Evolutionary conservation across 768 basidiomycete genomes (phyloP), one percentile per base, ranked within the genome.

Genomic region (Scleroderma citrinum): DNA sequence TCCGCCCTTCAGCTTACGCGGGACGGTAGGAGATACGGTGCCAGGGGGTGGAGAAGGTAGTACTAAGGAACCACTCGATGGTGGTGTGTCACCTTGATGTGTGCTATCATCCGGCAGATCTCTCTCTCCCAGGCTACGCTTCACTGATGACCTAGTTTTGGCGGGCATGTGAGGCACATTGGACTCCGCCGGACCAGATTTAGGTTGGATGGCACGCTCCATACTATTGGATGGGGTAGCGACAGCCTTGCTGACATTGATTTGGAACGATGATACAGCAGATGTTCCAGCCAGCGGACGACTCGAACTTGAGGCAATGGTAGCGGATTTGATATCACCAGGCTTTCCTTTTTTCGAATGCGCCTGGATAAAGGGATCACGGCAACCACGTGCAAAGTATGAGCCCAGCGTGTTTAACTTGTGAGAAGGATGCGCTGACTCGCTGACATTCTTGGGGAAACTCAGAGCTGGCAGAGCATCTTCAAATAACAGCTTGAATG

Each of bases 1-100:
- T 47, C 67, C 74, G 12, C 61, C 63, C 51, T 71, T 77, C 32
- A 64, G 68, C 57, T 74, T 78, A 21, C 66, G 59, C 69, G 63
- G 24, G 52, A 60, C 56, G 60, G 68, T 45, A 53, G 57, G 30
- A 41, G 53, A 52, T 20, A 61, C 52, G 32, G 67, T 60, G 20
- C 66, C 67, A 3, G 76, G 74, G 16, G 83, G 81, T n/a, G 86
- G 86, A 16, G 87, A 85, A 16, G 85, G 85, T 7, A 84, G 83
- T 46, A 87, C 61, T 42, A 86, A 74, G 23, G 58, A 46, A 19
- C 62, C 57, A 7, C 68, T 65, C 43, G 63, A 41, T 32, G 48
- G 46, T 7, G 19, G 7, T 12, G 54, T 39, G 30, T 12, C 44
- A 21, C 11, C 23, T 16, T 17, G 24, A 4, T 40, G 52, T 21